phyloP scores from a whole-genome alignment of 192 early-diverging fungal species.

The Mortierella antarctica region DNA sequence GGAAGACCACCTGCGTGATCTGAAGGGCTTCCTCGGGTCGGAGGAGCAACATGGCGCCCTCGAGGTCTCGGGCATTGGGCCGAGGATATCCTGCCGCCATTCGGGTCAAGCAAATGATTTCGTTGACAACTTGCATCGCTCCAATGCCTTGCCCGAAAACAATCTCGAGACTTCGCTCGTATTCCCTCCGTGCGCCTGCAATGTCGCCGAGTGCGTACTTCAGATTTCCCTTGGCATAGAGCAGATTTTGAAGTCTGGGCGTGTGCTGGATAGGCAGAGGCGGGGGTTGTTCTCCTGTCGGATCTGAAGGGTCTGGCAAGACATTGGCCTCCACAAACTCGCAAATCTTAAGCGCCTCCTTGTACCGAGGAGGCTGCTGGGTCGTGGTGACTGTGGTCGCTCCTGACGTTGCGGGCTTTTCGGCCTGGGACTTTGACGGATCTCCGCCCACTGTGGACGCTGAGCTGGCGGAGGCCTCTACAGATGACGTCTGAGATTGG shows the following conservation, averaged over 20 bases:
- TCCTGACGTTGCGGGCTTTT: constrained; percentile 6
- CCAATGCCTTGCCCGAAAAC: constrained; percentile 64
- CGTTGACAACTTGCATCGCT: constrained; percentile 43
- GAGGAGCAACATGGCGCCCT: constrained; percentile 61
- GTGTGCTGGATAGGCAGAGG: constrained; percentile 71
- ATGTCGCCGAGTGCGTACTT: constrained; percentile 81
- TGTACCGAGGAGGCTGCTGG: constrained; percentile 66
- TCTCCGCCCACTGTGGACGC: constrained; percentile 16
- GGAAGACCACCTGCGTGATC: constrained; percentile 66
- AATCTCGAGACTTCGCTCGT: constrained; percentile 83
- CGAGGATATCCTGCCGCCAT: constrained; percentile 45
- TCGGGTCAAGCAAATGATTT: constrained; percentile 37
- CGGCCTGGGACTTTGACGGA: constrained; percentile 14
- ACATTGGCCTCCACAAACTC: constrained; percentile 79
- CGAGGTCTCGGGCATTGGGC: constrained; percentile 25
- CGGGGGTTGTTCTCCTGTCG: constrained; percentile 46
- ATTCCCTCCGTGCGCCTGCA: constrained; percentile 78
- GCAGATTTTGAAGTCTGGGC: constrained; percentile 81
- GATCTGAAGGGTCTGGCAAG: constrained; percentile 38
- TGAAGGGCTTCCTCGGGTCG: constrained; percentile 72
- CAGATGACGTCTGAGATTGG: constrained; percentile 14
- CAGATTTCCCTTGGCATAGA: constrained; percentile 90
- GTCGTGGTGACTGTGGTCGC: neutral
- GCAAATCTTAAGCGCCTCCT: constrained; percentile 86
- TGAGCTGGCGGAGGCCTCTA: constrained; percentile 9